Conservation (phyloP, 257 asterid species). For the Vinca minor region DNA sequence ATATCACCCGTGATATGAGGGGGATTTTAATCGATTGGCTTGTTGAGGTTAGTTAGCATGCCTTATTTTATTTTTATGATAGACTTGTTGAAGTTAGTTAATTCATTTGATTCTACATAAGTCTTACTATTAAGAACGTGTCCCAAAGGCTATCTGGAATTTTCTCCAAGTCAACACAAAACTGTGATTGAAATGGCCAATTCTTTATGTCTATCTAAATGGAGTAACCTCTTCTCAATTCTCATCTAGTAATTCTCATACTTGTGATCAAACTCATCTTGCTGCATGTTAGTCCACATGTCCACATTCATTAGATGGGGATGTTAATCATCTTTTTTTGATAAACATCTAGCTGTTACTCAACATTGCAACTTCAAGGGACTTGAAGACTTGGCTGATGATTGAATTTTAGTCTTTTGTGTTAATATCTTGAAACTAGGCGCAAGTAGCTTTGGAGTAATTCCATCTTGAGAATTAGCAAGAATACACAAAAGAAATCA, state of each 20-base stretch:
- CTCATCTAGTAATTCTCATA: neutral
- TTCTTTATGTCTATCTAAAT: neutral
- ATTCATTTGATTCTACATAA: neutral
- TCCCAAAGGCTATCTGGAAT: neutral
- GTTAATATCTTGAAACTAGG: neutral
- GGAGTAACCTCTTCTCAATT: neutral
- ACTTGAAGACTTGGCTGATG: neutral
- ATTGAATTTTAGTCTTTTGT: neutral
- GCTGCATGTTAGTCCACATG: neutral
- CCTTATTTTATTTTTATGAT: slow-evolving; percentile 20
- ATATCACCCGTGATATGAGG: slow-evolving; percentile 72
- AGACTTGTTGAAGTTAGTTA: slow-evolving; percentile 95
- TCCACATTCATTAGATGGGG: neutral
- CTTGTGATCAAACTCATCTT: neutral
- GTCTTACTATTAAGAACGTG: neutral
- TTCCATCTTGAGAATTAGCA: neutral
- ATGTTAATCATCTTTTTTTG: neutral
- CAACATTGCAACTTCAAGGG: neutral
- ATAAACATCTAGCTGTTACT: neutral
- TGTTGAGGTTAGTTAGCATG: slow-evolving; percentile 65
- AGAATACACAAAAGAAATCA: neutral
- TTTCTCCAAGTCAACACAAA: neutral
- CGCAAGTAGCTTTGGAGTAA: neutral
- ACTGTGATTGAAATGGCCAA: neutral
- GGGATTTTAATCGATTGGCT: slow-evolving; percentile 94